phyloP scores from a whole-genome alignment of 78 protist species.

The Dictyostelium brefeldianum region DNA sequence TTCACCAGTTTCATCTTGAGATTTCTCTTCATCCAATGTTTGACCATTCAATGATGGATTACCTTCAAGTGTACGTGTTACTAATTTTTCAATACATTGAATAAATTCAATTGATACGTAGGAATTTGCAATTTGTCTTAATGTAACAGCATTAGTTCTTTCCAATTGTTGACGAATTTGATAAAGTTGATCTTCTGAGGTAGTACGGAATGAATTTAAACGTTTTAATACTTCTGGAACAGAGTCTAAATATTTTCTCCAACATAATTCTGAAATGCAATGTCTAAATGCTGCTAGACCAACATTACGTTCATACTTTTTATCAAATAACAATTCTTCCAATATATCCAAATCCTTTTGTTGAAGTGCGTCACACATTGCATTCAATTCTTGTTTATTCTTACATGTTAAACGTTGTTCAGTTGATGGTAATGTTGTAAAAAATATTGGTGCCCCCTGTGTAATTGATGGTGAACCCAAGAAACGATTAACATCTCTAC shows the following conservation, averaged over 20 bases:
- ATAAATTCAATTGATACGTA: slow-evolving; percentile 79
- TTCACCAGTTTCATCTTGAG: slow-evolving; percentile 85
- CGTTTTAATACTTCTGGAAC: slow-evolving; percentile 82
- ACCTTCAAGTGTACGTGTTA: slow-evolving; percentile 83
- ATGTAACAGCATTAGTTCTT: slow-evolving; percentile 32
- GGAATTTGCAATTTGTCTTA: slow-evolving; percentile 70
- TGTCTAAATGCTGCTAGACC: slow-evolving; percentile 69
- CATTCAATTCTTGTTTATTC: slow-evolving; percentile 1
- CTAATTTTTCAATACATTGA: slow-evolving; percentile 78
- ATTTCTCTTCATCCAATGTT: slow-evolving; percentile 79
- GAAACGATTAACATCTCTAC: slow-evolving; percentile 53
- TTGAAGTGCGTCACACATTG: slow-evolving; percentile 1
- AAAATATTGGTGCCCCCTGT: slow-evolving; percentile 58
- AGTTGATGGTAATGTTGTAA: slow-evolving; percentile 61
- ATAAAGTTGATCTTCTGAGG: slow-evolving; percentile 43
- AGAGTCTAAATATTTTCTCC: slow-evolving; percentile 73
- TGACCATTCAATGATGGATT: slow-evolving; percentile 85
- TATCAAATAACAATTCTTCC: slow-evolving; percentile 84
- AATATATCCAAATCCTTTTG: slow-evolving; percentile 37
- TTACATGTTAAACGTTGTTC: slow-evolving; percentile 21
- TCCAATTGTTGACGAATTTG: slow-evolving; percentile 45
- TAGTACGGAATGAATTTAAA: slow-evolving; percentile 70
- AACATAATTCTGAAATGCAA: slow-evolving; percentile 47
- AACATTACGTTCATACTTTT: slow-evolving; percentile 54
- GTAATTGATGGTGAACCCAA: slow-evolving; percentile 17